Evolutionary conservation across 2,329 filamentous ascomycete species (phyloP).

Genomic region (Hirsutella thompsonii): DNA sequence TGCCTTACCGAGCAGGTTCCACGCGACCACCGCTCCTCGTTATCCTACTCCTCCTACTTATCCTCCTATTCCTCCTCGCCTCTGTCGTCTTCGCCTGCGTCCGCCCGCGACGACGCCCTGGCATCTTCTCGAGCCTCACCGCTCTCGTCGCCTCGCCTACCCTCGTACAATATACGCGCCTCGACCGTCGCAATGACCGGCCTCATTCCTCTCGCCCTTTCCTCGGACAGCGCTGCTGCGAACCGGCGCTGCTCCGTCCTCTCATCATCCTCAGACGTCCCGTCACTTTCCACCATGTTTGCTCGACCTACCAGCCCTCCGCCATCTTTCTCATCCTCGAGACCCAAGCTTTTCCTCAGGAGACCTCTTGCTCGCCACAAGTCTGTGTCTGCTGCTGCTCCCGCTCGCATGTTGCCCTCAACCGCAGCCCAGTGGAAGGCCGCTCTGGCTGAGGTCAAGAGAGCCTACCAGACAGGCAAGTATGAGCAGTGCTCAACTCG

Average conservation of each 20-base stretch:
- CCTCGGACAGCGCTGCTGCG: slow-evolving; percentile 2
- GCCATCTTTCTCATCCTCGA: background rate
- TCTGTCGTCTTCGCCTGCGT: background rate
- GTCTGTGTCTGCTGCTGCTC: slow-evolving; percentile 7
- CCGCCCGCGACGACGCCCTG: background rate
- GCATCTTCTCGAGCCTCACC: background rate
- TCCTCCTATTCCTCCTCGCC: background rate
- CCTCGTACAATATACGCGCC: background rate
- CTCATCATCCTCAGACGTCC: no score
- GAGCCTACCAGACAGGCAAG: slow-evolving; percentile 34
- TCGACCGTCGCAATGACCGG: slow-evolving; percentile 12
- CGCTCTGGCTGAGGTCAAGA: slow-evolving; percentile 39
- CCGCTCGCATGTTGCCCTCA: slow-evolving; percentile 23
- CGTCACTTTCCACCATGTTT: no score
- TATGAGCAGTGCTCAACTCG: slow-evolving; percentile 40
- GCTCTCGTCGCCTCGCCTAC: background rate
- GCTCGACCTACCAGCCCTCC: background rate
- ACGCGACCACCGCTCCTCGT: background rate
- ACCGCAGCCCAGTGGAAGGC: slow-evolving; percentile 37
- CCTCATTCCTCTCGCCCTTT: slow-evolving; percentile 18
- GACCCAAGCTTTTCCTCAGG: background rate
- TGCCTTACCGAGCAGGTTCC: background rate
- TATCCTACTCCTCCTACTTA: no score
- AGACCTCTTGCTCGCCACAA: background rate
- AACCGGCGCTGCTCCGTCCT: background rate